These are phyloP conservation scores for Populus euphratica DNA, from an alignment of 345 rosid species.

Conservation along the genomic window DNA sequence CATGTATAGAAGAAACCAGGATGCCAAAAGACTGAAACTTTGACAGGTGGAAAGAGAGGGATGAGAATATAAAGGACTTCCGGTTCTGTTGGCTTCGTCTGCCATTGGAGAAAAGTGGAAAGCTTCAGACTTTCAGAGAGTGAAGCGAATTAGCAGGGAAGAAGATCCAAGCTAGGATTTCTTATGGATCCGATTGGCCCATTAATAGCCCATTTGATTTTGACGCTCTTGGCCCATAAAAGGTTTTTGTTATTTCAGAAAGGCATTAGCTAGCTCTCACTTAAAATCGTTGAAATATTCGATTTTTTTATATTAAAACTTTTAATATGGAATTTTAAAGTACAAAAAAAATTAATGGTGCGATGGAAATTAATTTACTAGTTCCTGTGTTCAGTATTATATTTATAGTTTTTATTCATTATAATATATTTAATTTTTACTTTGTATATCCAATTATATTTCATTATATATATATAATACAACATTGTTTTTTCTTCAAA, in stretches of 20 bases:
- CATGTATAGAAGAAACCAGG: neutral
- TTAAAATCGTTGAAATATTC: too few relatives aligned
- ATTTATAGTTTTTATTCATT: too few relatives aligned
- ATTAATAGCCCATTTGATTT: neutral
- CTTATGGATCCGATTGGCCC: neutral
- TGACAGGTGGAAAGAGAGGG: neutral
- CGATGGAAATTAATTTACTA: too few relatives aligned
- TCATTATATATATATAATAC: too few relatives aligned
- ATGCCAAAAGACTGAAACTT: neutral
- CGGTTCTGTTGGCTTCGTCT: conserved; percentile 50
- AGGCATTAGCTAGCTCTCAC: too few relatives aligned
- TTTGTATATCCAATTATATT: too few relatives aligned
- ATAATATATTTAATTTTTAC: too few relatives aligned
- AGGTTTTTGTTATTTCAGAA: neutral
- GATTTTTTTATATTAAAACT: too few relatives aligned
- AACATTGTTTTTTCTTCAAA: too few relatives aligned
- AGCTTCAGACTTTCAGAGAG: neutral
- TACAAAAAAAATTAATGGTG: too few relatives aligned
- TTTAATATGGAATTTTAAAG: too few relatives aligned
- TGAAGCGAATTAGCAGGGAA: neutral
- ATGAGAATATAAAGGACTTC: conserved; percentile 9
- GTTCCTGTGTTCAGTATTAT: too few relatives aligned
- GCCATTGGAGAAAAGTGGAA: conserved; percentile 32
- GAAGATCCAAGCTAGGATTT: neutral
- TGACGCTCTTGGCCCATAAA: neutral